Evolutionary conservation across 1,284 basidiomycete species (phyloP), one percentile per base, ranked within the genome.

Genomic region (Naganishia sp.): DNA sequence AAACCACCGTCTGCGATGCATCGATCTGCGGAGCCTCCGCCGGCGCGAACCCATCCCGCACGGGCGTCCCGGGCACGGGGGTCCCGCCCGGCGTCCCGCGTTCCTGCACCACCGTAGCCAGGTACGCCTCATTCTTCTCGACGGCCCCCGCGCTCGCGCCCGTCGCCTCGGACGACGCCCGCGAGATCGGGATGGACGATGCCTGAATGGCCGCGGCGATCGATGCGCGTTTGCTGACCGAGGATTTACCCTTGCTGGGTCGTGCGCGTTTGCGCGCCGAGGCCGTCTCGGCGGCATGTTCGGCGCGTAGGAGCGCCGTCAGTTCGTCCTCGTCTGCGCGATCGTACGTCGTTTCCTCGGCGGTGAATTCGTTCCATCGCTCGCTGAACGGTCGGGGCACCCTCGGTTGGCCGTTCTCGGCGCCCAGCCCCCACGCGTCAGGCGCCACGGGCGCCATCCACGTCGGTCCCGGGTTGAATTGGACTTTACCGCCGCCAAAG

Each of bases 401-500:
- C 46, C 23, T 35, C 9, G 58, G 60, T 25, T 51, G 49, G 25
- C 55, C 52, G 21, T 62, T 61, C 41, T 28, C 49, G 7, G 46
- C 3, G 9, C 62, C 61, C 6, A 64, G 25, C 35, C 32, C 31
- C 67, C 67, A 68, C n/a, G 41, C 47, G 21, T 18, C 62, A 1
- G 41, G 35, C 17, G 55, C 65, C 1, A 65, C 63, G 1, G 93
- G 94, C 1, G 89, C 85, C 73, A 85, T 84, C 74, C 96, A 98
- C 57, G 88, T 77, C 0, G 94, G 93, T 0, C 94, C 94, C 35
- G 93, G 87, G 75, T 97, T 96, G 68, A 96, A 84, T 52, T 81
- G 84, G 6, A 93, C 90, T 68, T 88, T 86, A 1, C 92, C 96
- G 63, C 90, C 88, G 69, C 94, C 94, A 81, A 93, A 99, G 47